Evolutionary conservation across 75 land plant genomes (phyloP), one percentile per base, ranked within the genome.

Genomic region (Pseudotsuga menziesii): DNA sequence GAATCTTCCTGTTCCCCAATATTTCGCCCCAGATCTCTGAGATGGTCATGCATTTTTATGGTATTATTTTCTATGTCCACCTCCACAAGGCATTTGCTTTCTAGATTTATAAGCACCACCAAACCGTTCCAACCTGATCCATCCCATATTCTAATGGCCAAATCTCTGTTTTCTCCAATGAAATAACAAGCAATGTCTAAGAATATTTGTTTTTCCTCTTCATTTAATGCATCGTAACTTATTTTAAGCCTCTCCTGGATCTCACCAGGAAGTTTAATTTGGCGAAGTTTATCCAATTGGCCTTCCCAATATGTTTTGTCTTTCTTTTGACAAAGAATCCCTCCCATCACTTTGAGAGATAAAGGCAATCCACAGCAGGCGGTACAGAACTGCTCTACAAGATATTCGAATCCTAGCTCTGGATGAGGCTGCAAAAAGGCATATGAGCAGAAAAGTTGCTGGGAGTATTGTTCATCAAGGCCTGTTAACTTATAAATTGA

Each of bases 41-140:
- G 69, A 64, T 64, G 69, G 26, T 64, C 69, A 19, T 64, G 69
- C 69, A 64, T 64, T 23, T 35, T 64, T 22, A 64, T 64, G 17
- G 8, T 32, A 35, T 20, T 69, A 16, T n/a, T 32, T 20, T 69
- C 8, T 2, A 36, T 41, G 52, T 69, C 44, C 7, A 69, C 23
- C 52, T 39, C 72, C 1, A 69, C 44, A 39, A 69, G 72, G n/a
- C 36, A 69, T 17, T 69, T 69, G 41, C 41, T 69, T 44, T 36
- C 72, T 7, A 69, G 72, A 20, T 41, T 69, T 69, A 36, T n/a
- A 8, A 36, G 17, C n/a, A 48, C 35, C 12, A 2, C 36, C 52
- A 19, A 29, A 59, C 61, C 61, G 9, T 23, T 22, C 61, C 20
- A 59, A 9, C 61, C 26, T 19, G 22, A 59, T 5, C 61, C 61